Conservation (phyloP, 306 rosid species). For the Trifolium pratense region DNA sequence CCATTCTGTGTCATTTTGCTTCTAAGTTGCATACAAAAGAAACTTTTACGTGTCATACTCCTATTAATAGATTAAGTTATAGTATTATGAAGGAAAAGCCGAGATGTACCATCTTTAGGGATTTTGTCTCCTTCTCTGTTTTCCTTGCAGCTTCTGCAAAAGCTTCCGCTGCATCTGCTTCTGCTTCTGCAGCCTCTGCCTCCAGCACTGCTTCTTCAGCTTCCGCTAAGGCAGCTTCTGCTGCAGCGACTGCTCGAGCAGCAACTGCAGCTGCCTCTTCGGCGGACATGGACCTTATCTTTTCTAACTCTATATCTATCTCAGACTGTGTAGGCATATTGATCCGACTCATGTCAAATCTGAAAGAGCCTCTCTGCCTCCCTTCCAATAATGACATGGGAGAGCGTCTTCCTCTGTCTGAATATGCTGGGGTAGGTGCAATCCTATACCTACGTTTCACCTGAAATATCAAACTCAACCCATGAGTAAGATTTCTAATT, state of each 20-base stretch:
- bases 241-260: conserved; percentile 88
- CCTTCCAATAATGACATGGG: conserved; percentile 54
- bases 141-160: conserved; percentile 79
- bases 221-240: conserved; percentile 87
- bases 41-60: conserved; percentile 1
- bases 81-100: conserved; percentile 10
- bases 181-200: conserved; percentile 96
- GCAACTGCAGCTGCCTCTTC: conserved; percentile 85
- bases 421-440: conserved; percentile 54
- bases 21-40: conserved; percentile 11
- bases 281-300: conserved; percentile 77
- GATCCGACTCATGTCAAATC: conserved; percentile 57
- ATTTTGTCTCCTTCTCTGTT: conserved; percentile 63
- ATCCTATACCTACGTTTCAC: conserved; percentile 86
- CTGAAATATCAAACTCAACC: conserved; percentile 53
- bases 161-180: conserved; percentile 83
- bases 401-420: conserved; percentile 65
- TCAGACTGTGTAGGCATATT: conserved; percentile 60
- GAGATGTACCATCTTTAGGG: conserved; percentile 70
- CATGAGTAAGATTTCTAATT: conserved; percentile 32
- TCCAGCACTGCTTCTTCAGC: conserved; percentile 92
- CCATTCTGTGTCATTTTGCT: background rate
- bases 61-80: conserved; percentile 1
- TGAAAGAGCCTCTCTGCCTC: conserved; percentile 60
- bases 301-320: conserved; percentile 76